Evolutionary conservation across 1,139 yeast species (phyloP).

Genomic region (Taiozyma onychis): DNA sequence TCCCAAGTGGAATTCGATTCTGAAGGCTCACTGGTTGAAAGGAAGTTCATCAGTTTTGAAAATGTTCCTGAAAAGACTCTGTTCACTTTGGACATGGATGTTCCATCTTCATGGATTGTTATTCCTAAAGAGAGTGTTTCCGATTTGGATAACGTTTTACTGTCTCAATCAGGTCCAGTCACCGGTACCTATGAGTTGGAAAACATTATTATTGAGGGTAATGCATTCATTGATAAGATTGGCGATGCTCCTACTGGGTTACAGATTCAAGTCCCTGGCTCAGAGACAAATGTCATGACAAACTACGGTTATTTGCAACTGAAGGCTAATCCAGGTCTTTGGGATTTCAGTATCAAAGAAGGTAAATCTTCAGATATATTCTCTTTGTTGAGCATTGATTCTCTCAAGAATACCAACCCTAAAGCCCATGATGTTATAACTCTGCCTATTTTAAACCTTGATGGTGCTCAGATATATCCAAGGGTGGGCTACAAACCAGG

Average conservation of each 20-base stretch:
- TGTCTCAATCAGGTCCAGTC: conserved; percentile 34
- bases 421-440: conserved; percentile 14
- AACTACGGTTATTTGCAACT: conserved; percentile 74
- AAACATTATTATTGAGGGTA: conserved; percentile 64
- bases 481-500: conserved; percentile 39
- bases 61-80: conserved; percentile 43
- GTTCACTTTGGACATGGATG: conserved; percentile 54
- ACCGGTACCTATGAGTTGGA: conserved; percentile 43
- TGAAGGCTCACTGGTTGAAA: conserved; percentile 29
- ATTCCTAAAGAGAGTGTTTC: conserved; percentile 41
- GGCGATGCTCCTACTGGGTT: conserved; percentile 44
- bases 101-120: conserved; percentile 64
- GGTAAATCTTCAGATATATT: conserved; percentile 39
- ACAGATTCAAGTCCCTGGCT: conserved; percentile 37
- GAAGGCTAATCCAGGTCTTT: conserved; percentile 62
- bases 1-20: conserved; percentile 35
- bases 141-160: conserved; percentile 58
- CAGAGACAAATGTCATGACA: conserved; percentile 67
- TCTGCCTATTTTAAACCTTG: conserved; percentile 34
- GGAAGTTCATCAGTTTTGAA: conserved; percentile 26
- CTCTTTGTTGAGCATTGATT: conserved; percentile 35
- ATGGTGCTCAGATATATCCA: conserved; percentile 45
- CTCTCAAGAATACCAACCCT: conserved; percentile 1
- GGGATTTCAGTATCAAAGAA: conserved; percentile 43
- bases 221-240: conserved; percentile 33